Conservation (phyloP, 495 filamentous ascomycete species). For the Talaromyces stipitatus region DNA sequence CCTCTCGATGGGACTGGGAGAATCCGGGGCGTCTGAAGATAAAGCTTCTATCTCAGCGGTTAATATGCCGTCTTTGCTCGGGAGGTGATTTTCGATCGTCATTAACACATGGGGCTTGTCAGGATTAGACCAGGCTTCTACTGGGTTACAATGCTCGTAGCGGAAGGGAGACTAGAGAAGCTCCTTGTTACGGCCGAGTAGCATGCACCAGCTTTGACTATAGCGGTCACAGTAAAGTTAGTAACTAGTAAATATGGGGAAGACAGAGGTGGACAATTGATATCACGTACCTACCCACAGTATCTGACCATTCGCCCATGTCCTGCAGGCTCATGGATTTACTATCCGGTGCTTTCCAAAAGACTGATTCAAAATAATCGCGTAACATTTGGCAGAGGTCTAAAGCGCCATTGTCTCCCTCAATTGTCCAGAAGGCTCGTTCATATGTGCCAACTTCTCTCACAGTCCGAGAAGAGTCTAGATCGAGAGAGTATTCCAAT, state of each 20-base stretch:
- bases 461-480: no score
- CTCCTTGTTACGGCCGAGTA: neutral
- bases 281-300: no score
- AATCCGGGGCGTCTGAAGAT: no score
- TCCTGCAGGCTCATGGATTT: no score
- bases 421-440: no score
- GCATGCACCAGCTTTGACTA: neutral
- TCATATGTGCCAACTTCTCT: no score
- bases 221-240: neutral
- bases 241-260: neutral
- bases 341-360: no score
- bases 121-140: neutral
- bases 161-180: neutral
- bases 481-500: neutral
- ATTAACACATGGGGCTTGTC: neutral
- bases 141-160: neutral
- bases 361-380: no score
- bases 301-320: no score
- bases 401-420: no score
- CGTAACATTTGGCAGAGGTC: no score
- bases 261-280: no score
- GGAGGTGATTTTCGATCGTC: neutral
- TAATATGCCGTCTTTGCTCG: neutral
- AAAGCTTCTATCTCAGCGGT: neutral
- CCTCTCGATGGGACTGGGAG: neutral